phyloP scores from a whole-genome alignment of 257 asterid species.

The Catharanthus roseus region DNA sequence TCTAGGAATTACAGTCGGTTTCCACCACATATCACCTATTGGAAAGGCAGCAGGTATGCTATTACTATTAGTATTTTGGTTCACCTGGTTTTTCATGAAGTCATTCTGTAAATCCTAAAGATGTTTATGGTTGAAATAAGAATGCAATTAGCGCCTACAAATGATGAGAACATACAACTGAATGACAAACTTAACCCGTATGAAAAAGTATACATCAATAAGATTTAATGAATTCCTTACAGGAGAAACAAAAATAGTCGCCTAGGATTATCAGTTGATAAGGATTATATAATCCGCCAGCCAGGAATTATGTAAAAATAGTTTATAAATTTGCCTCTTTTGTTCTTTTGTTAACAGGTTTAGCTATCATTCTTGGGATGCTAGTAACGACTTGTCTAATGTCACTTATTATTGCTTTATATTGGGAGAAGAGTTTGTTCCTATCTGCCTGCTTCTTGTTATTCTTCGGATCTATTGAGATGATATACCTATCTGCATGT shows the following conservation, averaged over 20 bases:
- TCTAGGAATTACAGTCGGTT: conserved; percentile 63
- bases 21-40: conserved; percentile 56
- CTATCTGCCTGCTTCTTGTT: conserved; percentile 49
- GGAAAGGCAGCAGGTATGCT: conserved; percentile 73
- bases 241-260: not conserved
- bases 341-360: conserved; percentile 35
- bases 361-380: conserved; percentile 64
- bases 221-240: not conserved
- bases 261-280: not conserved
- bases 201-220: not conserved
- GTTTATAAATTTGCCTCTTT: not conserved
- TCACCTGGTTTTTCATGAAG: not conserved
- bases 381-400: conserved; percentile 82
- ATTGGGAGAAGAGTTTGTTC: conserved; percentile 59
- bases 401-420: conserved; percentile 81
- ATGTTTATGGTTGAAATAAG: not conserved
- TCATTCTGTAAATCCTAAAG: not conserved
- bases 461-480: conserved; percentile 68
- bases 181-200: not conserved
- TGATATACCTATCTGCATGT: conserved; percentile 50
- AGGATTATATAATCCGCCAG: no score
- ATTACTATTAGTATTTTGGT: conserved; percentile 1
- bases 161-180: not conserved
- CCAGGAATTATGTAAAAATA: not conserved
- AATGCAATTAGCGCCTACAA: not conserved